These are phyloP conservation scores for Citrus maxima DNA, from an alignment of 345 rosid species.

Conservation along the genomic window DNA sequence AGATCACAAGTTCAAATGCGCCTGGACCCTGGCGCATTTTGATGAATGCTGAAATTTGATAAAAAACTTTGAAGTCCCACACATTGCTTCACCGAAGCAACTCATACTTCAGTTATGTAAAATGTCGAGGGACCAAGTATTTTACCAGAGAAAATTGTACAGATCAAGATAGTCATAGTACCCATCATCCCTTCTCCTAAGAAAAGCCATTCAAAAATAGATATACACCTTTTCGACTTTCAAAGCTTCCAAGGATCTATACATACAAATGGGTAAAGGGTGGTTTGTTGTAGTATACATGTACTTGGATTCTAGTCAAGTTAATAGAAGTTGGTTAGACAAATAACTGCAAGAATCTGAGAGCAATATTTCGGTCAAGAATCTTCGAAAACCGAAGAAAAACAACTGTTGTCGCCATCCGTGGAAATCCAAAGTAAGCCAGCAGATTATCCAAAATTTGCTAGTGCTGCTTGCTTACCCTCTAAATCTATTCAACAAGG, in stretches of 20 bases:
- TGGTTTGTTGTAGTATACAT: constrained; percentile 27
- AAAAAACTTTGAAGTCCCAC: neutral
- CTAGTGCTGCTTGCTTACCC: constrained; percentile 17
- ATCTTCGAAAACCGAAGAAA: neutral
- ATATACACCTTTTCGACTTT: constrained; percentile 28
- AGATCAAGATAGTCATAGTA: constrained; percentile 1
- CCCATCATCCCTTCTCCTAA: neutral
- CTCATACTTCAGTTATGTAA: neutral
- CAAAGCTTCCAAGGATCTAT: constrained; percentile 23
- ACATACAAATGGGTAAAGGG: constrained; percentile 29
- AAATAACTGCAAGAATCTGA: constrained; percentile 16
- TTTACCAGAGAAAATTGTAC: constrained; percentile 11
- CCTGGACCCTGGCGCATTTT: neutral
- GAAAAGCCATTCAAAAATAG: constrained; percentile 1
- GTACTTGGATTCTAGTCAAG: constrained; percentile 23
- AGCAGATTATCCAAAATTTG: constrained; percentile 38
- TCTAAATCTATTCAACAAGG: neutral
- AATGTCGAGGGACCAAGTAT: neutral
- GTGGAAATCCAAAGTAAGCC: constrained; percentile 14
- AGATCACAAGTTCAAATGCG: too few species aligned
- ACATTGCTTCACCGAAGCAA: neutral
- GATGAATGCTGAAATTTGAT: neutral
- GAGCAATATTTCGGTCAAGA: neutral
- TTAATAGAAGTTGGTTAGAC: constrained; percentile 34
- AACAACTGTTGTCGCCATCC: neutral